Conservation (phyloP, 1,284 basidiomycete species). For the Flammula alnicola region DNA sequence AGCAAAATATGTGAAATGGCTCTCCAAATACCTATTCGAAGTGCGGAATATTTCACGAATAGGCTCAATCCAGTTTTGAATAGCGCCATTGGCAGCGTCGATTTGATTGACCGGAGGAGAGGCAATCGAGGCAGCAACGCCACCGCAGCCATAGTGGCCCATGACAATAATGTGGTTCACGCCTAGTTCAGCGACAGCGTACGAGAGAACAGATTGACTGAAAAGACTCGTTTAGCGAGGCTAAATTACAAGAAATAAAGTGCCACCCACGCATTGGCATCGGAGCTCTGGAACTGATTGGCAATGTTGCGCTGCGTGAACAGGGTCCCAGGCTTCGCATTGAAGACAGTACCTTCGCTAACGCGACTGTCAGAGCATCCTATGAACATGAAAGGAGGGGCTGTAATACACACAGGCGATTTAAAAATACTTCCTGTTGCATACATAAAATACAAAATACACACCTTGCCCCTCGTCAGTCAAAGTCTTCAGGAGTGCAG, state of each 20-base stretch:
- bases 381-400: slow-evolving; percentile 41
- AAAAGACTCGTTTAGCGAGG: not conserved
- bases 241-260: not conserved
- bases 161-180: slow-evolving; percentile 42
- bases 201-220: slow-evolving; percentile 37
- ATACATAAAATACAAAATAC: not conserved
- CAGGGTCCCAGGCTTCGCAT: slow-evolving; percentile 39
- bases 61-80: slow-evolving; percentile 39
- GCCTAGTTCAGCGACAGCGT: slow-evolving; percentile 35
- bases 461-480: slow-evolving; percentile 37
- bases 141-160: slow-evolving; percentile 43
- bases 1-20: not conserved
- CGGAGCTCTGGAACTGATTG: slow-evolving; percentile 37
- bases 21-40: slow-evolving; percentile 27
- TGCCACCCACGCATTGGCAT: slow-evolving; percentile 36
- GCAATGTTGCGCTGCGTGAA: slow-evolving; percentile 41
- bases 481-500: slow-evolving; percentile 32
- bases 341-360: slow-evolving; percentile 39
- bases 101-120: slow-evolving; percentile 25
- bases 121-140: slow-evolving; percentile 39
- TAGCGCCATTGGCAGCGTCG: slow-evolving; percentile 31
- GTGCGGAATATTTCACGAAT: slow-evolving; percentile 34
- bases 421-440: not conserved
- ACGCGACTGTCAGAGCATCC: slow-evolving; percentile 42
- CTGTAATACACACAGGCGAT: slow-evolving; percentile 18